Conservation (phyloP, 2,329 filamentous ascomycete species). For the Trichothecium roseum region DNA sequence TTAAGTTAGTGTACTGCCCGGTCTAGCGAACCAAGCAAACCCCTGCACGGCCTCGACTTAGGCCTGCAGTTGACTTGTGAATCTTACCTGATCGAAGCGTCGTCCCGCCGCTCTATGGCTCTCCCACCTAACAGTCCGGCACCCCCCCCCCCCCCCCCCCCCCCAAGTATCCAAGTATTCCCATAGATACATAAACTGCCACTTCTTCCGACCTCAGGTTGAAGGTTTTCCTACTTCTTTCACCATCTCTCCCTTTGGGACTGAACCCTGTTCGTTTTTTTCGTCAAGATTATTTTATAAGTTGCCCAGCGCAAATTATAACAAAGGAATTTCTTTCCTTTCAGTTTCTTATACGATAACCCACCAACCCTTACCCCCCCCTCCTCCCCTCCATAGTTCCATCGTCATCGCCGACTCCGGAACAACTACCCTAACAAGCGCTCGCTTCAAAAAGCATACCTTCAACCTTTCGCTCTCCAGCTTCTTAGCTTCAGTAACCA, state of each 20-base stretch:
- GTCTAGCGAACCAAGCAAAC: too few species aligned
- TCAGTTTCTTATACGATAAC: conserved; percentile 1
- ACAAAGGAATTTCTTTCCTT: conserved; percentile 1
- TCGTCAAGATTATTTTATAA: conserved; percentile 1
- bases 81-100: too few species aligned
- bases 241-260: conserved; percentile 1
- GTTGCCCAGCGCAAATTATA: too few species aligned
- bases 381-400: conserved; percentile 1
- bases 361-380: conserved; percentile 1
- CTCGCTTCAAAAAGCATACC: conserved; percentile 6
- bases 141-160: too few species aligned
- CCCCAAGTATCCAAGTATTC: too few species aligned
- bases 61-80: too few species aligned
- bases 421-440: background rate
- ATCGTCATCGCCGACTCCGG: conserved; percentile 1
- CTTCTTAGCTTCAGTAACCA: conserved; percentile 9
- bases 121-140: too few species aligned
- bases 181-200: too few species aligned
- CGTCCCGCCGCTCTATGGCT: too few species aligned
- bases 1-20: too few species aligned
- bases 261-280: background rate
- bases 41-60: too few species aligned
- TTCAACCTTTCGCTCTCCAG: conserved; percentile 3
- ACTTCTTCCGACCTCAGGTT: too few species aligned
- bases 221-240: background rate